Evolutionary conservation across 2,329 filamentous ascomycete genomes (phyloP).

Genomic region (Talaromyces sp.): DNA sequence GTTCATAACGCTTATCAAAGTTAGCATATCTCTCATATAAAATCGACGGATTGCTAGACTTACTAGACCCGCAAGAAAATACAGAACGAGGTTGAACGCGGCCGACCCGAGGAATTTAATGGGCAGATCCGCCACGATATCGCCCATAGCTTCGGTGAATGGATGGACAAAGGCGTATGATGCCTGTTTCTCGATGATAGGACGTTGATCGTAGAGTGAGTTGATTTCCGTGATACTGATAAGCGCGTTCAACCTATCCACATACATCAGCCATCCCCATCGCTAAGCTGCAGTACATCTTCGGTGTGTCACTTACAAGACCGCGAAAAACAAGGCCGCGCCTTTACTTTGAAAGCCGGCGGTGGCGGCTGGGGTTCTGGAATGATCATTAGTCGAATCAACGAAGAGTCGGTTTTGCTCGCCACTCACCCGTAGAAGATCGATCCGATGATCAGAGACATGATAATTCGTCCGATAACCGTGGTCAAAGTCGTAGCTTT

Average conservation of each 20-base stretch:
- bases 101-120: conserved; percentile 71
- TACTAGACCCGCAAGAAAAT: conserved; percentile 64
- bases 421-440: conserved; percentile 51
- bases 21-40: conserved; percentile 16
- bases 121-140: conserved; percentile 80
- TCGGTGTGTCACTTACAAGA: conserved; percentile 53
- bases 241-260: conserved; percentile 49
- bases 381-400: not conserved
- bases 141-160: conserved; percentile 76
- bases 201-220: conserved; percentile 80
- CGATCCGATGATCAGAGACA: conserved; percentile 71
- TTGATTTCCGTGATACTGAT: conserved; percentile 69
- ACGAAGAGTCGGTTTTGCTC: not conserved
- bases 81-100: conserved; percentile 73
- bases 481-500: conserved; percentile 67
- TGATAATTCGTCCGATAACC: conserved; percentile 58
- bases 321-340: conserved; percentile 77
- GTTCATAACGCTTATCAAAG: conserved; percentile 25
- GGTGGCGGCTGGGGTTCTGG: conserved; percentile 44
- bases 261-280: not conserved
- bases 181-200: conserved; percentile 86
- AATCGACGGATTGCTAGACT: not conserved
- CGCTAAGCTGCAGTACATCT: not conserved
- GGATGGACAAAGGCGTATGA: conserved; percentile 89
- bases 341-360: conserved; percentile 72